Evolutionary conservation across 23 red algal species (phyloP).

Genomic region (Agarophyton chilense): DNA sequence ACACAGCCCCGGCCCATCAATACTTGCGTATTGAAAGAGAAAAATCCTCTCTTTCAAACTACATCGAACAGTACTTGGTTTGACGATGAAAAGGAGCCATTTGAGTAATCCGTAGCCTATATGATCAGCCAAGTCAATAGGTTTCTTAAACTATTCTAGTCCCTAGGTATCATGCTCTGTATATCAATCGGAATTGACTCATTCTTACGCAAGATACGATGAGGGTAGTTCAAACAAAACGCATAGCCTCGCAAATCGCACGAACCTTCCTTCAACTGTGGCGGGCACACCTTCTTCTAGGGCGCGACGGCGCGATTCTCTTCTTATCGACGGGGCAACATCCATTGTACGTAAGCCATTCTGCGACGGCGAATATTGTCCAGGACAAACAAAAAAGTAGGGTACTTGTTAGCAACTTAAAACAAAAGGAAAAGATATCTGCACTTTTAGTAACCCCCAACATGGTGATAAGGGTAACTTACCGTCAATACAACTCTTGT

Average conservation of each 20-base stretch:
- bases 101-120: neutral
- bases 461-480: constrained; percentile 1
- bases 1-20: neutral
- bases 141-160: neutral
- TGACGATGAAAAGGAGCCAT: neutral
- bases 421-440: neutral
- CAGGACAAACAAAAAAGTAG: neutral
- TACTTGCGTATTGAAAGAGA: neutral
- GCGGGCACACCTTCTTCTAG: neutral
- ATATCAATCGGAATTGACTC: neutral
- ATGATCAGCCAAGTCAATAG: neutral
- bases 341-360: constrained; percentile 64
- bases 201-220: neutral
- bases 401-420: neutral
- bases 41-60: neutral
- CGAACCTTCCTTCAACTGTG: neutral
- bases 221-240: neutral
- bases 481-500: constrained; percentile 68
- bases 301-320: constrained; percentile 47
- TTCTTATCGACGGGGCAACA: constrained; percentile 57
- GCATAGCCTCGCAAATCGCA: neutral
- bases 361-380: neutral
- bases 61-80: neutral
- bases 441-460: neutral
- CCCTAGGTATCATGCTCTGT: neutral